Conservation (phyloP, 371 early-diverging fungal genomes). For the Apophysomyces variabilis region DNA sequence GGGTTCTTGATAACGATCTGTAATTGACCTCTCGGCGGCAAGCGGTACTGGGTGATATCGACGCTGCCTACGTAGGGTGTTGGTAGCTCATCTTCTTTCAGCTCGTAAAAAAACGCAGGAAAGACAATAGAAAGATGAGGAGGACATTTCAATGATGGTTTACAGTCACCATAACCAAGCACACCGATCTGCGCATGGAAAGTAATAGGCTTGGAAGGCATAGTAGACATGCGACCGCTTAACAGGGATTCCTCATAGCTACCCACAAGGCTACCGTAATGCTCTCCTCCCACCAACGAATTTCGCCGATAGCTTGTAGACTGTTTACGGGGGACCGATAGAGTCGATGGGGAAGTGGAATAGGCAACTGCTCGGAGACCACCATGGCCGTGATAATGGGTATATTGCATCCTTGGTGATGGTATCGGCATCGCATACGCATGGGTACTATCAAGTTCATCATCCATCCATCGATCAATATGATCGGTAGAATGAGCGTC, state of each 20-base stretch:
- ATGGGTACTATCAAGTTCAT: background rate
- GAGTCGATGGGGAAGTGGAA: slow-evolving; percentile 38
- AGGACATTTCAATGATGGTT: slow-evolving; percentile 67
- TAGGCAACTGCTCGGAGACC: slow-evolving; percentile 31
- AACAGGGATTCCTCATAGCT: slow-evolving; percentile 85
- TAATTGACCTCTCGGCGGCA: slow-evolving; percentile 81
- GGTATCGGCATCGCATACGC: slow-evolving; percentile 35
- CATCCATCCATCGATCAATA: background rate
- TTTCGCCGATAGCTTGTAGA: slow-evolving; percentile 12
- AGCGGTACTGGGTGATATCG: slow-evolving; percentile 57
- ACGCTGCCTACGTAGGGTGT: slow-evolving; percentile 62
- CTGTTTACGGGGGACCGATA: slow-evolving; percentile 7
- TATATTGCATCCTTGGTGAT: slow-evolving; percentile 46
- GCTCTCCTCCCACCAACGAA: slow-evolving; percentile 21
- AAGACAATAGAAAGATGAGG: slow-evolving; percentile 71
- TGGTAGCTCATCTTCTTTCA: slow-evolving; percentile 49
- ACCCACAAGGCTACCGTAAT: slow-evolving; percentile 71
- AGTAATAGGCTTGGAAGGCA: slow-evolving; percentile 76
- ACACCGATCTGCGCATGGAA: slow-evolving; percentile 81
- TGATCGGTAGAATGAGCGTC: background rate
- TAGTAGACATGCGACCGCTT: slow-evolving; percentile 81
- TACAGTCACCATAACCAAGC: slow-evolving; percentile 65
- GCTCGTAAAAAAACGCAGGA: slow-evolving; percentile 78
- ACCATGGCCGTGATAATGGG: slow-evolving; percentile 35
- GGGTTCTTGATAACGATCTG: slow-evolving; percentile 88